A percentile compares a stretch with the other conserved stretches of the same genome.
Evolutionary conservation across 2,329 filamentous ascomycete species (phyloP).

Genomic region (Boeremia lycopersici): DNA sequence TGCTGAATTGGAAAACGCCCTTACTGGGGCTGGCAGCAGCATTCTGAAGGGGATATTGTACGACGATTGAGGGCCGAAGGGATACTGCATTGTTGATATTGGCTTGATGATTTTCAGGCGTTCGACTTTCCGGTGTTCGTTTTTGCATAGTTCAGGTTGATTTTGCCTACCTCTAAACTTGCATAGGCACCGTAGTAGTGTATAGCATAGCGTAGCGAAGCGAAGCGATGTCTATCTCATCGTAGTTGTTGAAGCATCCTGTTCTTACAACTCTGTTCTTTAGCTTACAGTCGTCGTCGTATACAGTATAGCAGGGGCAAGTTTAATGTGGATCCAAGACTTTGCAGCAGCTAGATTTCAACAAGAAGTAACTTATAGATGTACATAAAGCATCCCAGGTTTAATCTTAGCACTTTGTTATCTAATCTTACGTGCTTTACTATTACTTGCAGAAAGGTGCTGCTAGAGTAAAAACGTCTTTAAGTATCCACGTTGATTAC

Average conservation of each 20-base stretch:
- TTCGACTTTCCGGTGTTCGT: not conserved
- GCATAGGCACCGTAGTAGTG: constrained; percentile 12
- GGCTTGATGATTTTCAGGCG: not conserved
- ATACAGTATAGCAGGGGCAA: no score
- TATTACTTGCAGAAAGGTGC: no score
- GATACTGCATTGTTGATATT: not conserved
- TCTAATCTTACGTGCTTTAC: no score
- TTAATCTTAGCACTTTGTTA: no score
- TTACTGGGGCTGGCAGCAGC: constrained; percentile 59
- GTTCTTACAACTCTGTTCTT: not conserved
- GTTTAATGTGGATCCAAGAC: no score
- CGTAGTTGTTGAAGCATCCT: not conserved
- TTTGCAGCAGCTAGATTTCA: no score
- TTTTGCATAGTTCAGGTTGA: constrained; percentile 13
- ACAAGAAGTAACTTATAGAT: no score
- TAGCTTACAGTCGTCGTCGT: not conserved
- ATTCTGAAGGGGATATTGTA: constrained; percentile 44
- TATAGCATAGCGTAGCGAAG: constrained; percentile 15
- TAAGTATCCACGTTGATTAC: no score
- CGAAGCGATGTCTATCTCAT: not conserved
- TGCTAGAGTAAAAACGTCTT: no score
- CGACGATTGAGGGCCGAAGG: not conserved
- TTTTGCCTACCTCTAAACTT: not conserved
- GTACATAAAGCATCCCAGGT: no score
- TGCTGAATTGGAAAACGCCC: constrained; percentile 75